Evolutionary conservation across 2,329 filamentous ascomycete species (phyloP).

Genomic region (Zasmidium cellare): DNA sequence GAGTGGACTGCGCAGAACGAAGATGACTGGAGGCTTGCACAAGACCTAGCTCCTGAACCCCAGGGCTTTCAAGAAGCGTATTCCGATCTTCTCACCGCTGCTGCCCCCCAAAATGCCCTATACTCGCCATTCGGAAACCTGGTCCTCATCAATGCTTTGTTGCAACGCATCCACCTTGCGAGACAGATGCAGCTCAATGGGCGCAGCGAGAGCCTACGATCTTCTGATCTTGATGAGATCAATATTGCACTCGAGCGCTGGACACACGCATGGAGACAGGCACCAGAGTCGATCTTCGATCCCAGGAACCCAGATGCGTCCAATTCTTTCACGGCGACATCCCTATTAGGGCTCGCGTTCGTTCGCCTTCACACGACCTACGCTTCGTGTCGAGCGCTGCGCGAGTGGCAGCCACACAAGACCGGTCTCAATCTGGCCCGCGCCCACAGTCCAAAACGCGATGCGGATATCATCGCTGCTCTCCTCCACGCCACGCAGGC

Average conservation of each 20-base stretch:
- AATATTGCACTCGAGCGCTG: background rate
- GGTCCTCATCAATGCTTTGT: constrained; percentile 6
- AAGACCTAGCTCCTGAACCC: background rate
- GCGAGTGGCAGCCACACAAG: background rate
- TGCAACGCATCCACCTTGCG: constrained; percentile 4
- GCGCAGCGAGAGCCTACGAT: background rate
- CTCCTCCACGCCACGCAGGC: background rate
- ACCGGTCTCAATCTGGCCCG: background rate
- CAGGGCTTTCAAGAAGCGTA: constrained; percentile 1
- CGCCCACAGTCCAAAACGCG: background rate
- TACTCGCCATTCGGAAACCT: constrained; percentile 7
- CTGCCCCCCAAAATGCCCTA: background rate
- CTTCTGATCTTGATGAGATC: constrained; percentile 7
- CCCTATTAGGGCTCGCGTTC: background rate
- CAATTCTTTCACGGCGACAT: background rate
- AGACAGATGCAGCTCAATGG: constrained; percentile 6
- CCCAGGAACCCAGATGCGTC: background rate
- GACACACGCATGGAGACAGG: background rate
- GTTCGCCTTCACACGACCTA: background rate
- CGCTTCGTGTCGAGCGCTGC: background rate
- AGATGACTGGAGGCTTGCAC: background rate
- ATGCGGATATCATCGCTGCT: background rate
- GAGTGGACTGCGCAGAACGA: constrained; percentile 6
- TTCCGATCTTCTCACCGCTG: background rate
- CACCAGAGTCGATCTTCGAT: background rate